A percentile compares a stretch with the other conserved stretches of the same genome.
These are phyloP conservation scores for Cyphellophora attinorum DNA, from an alignment of 2,329 filamentous ascomycete genomes.

Conservation along the genomic window DNA sequence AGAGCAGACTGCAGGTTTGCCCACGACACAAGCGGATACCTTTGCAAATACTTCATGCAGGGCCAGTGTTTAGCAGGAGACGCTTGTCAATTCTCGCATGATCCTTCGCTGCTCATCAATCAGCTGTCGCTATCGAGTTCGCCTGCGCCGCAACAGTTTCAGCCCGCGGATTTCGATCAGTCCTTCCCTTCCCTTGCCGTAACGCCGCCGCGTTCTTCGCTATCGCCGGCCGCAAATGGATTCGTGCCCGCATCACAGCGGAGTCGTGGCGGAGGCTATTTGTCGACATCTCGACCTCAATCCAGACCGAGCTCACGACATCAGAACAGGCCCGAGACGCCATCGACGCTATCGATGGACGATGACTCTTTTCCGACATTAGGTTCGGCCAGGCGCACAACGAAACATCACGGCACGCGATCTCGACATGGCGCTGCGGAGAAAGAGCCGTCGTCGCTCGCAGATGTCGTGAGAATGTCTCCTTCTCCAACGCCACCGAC, in stretches of 20 bases:
- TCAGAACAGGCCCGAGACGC: slow-evolving; percentile 46
- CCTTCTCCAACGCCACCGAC: slow-evolving; percentile 68
- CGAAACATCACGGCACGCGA: slow-evolving; percentile 89
- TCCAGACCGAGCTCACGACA: slow-evolving; percentile 81
- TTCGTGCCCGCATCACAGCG: slow-evolving; percentile 14
- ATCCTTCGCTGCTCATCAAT: slow-evolving; percentile 75
- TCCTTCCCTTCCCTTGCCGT: slow-evolving; percentile 65
- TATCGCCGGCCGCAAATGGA: slow-evolving; percentile 19
- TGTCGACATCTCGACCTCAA: slow-evolving; percentile 50
- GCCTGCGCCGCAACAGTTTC: slow-evolving; percentile 54
- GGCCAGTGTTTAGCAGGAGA: slow-evolving; percentile 90
- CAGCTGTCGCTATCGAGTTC: slow-evolving; percentile 57
- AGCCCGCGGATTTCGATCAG: slow-evolving; percentile 67
- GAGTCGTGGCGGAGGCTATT: slow-evolving; percentile 5
- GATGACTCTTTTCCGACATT: slow-evolving; percentile 93
- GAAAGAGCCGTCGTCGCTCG: slow-evolving; percentile 73
- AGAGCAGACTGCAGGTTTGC: slow-evolving; percentile 95
- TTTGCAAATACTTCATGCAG: slow-evolving; percentile 99
- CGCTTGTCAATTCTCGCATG: slow-evolving; percentile 94
- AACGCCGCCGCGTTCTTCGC: slow-evolving; percentile 29
- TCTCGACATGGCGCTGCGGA: slow-evolving; percentile 60
- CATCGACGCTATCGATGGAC: slow-evolving; percentile 66
- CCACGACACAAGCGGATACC: slow-evolving; percentile 86
- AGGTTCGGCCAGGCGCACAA: slow-evolving; percentile 67
- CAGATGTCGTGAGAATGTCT: slow-evolving; percentile 91